These are phyloP conservation scores for Yamadazyma membranifaciens DNA, from an alignment of 1,139 yeast species.

Conservation along the genomic window DNA sequence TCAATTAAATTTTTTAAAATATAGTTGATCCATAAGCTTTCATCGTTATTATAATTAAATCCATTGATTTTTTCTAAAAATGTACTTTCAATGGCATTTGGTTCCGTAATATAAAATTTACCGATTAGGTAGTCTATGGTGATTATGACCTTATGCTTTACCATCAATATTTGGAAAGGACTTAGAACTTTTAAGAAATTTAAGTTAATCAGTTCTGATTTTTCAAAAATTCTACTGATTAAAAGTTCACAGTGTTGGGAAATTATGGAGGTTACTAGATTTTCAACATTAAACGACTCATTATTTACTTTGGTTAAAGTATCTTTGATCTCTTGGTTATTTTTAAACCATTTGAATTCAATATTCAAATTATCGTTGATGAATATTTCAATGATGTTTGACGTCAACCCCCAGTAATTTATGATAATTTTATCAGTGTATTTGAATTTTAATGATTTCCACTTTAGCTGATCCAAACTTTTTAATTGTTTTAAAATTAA, in stretches of 20 bases:
- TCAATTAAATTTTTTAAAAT: slow-evolving; percentile 40
- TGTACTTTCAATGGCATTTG: slow-evolving; percentile 39
- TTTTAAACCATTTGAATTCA: slow-evolving; percentile 67
- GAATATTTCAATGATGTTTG: slow-evolving; percentile 65
- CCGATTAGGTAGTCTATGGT: slow-evolving; percentile 50
- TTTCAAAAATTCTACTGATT: slow-evolving; percentile 23
- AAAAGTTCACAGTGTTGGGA: slow-evolving; percentile 40
- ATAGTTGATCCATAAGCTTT: slow-evolving; percentile 29
- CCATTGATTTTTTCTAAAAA: slow-evolving; percentile 34
- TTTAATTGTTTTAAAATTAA: slow-evolving; percentile 70
- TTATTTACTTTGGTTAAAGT: slow-evolving; percentile 11
- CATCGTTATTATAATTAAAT: slow-evolving; percentile 24
- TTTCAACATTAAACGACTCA: slow-evolving; percentile 33
- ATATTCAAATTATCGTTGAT: slow-evolving; percentile 52
- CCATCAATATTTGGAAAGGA: slow-evolving; percentile 38
- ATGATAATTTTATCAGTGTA: slow-evolving; percentile 53
- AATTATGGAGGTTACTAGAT: slow-evolving; percentile 31
- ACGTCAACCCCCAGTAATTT: slow-evolving; percentile 61
- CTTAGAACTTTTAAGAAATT: slow-evolving; percentile 19
- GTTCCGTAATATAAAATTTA: slow-evolving; percentile 42
- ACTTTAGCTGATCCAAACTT: slow-evolving; percentile 52
- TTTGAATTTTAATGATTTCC: slow-evolving; percentile 69
- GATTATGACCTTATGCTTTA: slow-evolving; percentile 37
- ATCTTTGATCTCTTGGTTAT: slow-evolving; percentile 30
- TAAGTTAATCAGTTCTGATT: slow-evolving; percentile 1